These are phyloP conservation scores for Nitzschia sp. DNA, from an alignment of 108 stramenopile genomes.

Conservation along the genomic window DNA sequence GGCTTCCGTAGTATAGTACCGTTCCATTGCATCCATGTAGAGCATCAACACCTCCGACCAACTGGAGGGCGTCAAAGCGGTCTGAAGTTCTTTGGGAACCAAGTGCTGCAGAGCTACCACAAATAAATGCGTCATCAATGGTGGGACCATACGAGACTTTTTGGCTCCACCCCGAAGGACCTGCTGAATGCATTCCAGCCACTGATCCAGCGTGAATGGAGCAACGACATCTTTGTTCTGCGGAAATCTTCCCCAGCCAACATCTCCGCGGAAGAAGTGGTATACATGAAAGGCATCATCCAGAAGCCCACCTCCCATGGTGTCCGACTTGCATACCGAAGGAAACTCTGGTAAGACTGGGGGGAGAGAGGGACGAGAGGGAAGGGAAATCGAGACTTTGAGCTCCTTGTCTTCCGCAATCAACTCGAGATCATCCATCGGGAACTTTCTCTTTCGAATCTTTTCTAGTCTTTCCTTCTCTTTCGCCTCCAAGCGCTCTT, in stretches of 20 bases:
- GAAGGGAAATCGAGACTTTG: constrained; percentile 51
- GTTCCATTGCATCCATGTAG: constrained; percentile 83
- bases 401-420: constrained; percentile 81
- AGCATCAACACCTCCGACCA: constrained; percentile 74
- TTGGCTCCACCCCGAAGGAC: constrained; percentile 65
- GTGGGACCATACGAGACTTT: constrained; percentile 62
- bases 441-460: constrained; percentile 70
- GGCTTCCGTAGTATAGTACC: constrained; percentile 61
- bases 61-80: constrained; percentile 62
- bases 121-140: constrained; percentile 76
- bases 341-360: constrained; percentile 26
- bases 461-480: constrained; percentile 55
- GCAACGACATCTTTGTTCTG: constrained; percentile 25
- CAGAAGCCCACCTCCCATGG: constrained; percentile 14
- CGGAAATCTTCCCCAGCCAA: constrained; percentile 45
- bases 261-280: constrained; percentile 84
- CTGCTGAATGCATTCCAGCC: constrained; percentile 67
- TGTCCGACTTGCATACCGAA: constrained; percentile 23
- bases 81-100: constrained; percentile 48
- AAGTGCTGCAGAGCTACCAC: constrained; percentile 63
- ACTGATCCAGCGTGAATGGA: constrained; percentile 64
- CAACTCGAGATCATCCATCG: constrained; percentile 79
- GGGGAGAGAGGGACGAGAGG: constrained; percentile 58
- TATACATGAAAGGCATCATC: constrained; percentile 71
- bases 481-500: constrained; percentile 39